Percentiles rank a stretch among this genome's conserved stretches.
These are phyloP conservation scores for Sechiopsis laciniata DNA, from an alignment of 306 rosid genomes.

Conservation along the genomic window DNA sequence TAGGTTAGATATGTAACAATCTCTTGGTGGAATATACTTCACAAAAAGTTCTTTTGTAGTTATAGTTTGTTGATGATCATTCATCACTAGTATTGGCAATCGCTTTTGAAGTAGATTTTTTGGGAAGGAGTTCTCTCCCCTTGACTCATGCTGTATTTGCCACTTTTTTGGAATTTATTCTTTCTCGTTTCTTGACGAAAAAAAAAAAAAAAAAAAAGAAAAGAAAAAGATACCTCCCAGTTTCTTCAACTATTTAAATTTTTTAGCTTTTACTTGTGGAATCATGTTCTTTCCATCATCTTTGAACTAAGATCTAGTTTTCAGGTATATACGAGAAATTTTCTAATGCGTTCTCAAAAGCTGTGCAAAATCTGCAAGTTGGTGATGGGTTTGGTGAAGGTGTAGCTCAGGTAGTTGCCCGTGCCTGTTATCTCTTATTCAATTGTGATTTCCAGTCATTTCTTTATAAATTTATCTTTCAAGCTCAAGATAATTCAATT, in stretches of 20 bases:
- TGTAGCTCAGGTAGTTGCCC: slow-evolving; percentile 62
- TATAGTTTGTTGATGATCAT: too few species aligned
- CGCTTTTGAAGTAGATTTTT: too few species aligned
- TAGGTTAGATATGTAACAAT: too few species aligned
- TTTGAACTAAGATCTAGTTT: slow-evolving; percentile 21
- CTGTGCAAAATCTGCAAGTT: slow-evolving; percentile 77
- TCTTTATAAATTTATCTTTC: not conserved
- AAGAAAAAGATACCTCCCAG: too few species aligned
- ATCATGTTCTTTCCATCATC: slow-evolving; percentile 1
- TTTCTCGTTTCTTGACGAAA: too few species aligned
- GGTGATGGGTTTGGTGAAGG: slow-evolving; percentile 91
- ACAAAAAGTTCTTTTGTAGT: too few species aligned
- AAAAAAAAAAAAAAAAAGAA: too few species aligned
- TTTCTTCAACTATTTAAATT: not conserved
- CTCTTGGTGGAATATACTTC: too few species aligned
- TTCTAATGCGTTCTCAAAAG: slow-evolving; percentile 56
- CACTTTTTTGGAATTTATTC: too few species aligned
- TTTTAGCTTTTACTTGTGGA: not conserved
- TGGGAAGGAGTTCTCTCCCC: too few species aligned
- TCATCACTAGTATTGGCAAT: too few species aligned
- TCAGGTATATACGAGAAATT: slow-evolving; percentile 85
- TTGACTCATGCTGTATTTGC: too few species aligned
- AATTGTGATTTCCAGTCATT: slow-evolving; percentile 20
- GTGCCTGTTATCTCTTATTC: slow-evolving; percentile 15
- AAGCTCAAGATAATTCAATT: slow-evolving; percentile 15